Evolutionary conservation across 345 rosid species (phyloP).

Genomic region (Isatis tinctoria): DNA sequence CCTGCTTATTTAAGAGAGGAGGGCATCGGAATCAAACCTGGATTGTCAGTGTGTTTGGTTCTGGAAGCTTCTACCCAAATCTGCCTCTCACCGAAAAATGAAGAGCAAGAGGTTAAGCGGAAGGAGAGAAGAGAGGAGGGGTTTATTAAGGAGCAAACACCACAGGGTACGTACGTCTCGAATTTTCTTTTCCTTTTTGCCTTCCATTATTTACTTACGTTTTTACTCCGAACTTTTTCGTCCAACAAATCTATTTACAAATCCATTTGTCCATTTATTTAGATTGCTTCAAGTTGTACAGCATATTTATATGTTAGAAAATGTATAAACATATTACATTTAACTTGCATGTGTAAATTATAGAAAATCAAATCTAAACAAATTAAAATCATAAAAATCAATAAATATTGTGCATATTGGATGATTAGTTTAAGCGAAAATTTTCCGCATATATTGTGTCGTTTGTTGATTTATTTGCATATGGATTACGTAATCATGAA

Average conservation of each 20-base stretch:
- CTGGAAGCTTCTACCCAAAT: conserved; percentile 20
- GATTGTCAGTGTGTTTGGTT: conserved; percentile 1
- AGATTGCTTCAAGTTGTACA: no score
- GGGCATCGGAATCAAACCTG: conserved; percentile 31
- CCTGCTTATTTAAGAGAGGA: not conserved
- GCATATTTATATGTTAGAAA: no score
- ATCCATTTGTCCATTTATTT: not conserved
- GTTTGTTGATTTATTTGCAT: no score
- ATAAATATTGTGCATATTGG: no score
- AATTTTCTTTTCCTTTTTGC: conserved; percentile 13
- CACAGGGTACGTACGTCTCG: conserved; percentile 29
- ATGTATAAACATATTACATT: no score
- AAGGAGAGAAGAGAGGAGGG: not conserved
- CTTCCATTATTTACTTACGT: not conserved
- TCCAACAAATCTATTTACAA: no score
- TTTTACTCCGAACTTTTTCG: not conserved
- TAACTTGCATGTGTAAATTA: no score
- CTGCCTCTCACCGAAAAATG: not conserved
- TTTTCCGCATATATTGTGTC: no score
- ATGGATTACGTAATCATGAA: no score
- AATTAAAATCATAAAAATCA: no score
- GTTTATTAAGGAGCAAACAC: conserved; percentile 13
- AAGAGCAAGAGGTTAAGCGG: not conserved
- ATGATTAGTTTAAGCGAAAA: no score
- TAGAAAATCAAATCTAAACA: no score